Base-by-base conservation (phyloP, 2,329 filamentous ascomycete genomes). In the Colletotrichum sojae region DNA sequence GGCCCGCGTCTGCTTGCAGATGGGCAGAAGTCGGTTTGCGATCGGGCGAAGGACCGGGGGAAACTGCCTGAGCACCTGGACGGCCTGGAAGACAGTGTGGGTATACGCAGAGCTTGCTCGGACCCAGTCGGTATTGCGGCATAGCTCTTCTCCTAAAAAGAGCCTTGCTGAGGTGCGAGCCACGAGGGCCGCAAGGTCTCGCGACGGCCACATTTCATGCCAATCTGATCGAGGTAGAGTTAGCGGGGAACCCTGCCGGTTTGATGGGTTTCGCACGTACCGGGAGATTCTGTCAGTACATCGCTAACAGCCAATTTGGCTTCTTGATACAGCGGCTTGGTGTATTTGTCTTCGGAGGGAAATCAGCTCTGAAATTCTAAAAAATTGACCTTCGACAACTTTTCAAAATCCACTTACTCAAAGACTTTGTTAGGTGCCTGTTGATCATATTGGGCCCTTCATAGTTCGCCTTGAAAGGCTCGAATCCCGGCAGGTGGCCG, bases 81-180 rank as follows among this genome's bases (percentile, higher is more conserved):
- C 71, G 43, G 78, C 74, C 62, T 73, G 53, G 73, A 85, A 79
- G 45, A 74, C 73, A 64, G 83, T 76, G 16, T 80, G 61, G 13
- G 82, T 82, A 70, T 83, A 25, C 77, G 74, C 74, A 83, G 76
- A 60, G 81, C 73, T 59, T 85, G 80, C 2, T 81, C 75, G n/a
- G 86, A 78, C 85, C 85, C 87, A 45, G 80, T 75, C 31, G 80
- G 72, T 36, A 71, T 87, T 80, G 5, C 82, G 82, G 72, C 83
- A 85, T 6, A 86, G 73, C 4, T 78, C 75, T 8, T 76, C 72
- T 4, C 85, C 85, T 2, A 51, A 20, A 20, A 51, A 51, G n/a
- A 51, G 20, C 2, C 48, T 12, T 27, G 48, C 48, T 1, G 48
- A 51, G 6, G 48, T 51, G 20, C 48, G 48, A 20, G 48, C 48